These are phyloP conservation scores for Geranium incanum DNA, from an alignment of 441 rosid genomes.

Conservation along the genomic window DNA sequence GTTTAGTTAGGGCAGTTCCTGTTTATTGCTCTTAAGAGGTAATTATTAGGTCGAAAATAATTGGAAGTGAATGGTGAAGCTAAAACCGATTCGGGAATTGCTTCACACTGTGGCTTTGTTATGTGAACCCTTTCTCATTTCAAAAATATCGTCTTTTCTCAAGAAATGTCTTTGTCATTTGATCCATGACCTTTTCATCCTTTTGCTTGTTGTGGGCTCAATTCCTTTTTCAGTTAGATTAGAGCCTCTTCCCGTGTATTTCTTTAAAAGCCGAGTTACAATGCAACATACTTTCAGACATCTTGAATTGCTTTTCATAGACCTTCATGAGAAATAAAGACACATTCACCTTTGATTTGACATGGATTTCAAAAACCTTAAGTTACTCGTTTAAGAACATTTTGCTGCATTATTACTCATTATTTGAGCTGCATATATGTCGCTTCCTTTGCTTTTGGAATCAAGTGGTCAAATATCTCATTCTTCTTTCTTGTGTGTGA, in stretches of 20 bases:
- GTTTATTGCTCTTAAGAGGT: neutral
- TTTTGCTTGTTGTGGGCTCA: neutral
- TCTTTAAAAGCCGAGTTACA: neutral
- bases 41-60: neutral
- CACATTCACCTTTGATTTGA: neutral
- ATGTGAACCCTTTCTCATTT: no score
- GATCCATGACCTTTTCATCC: neutral
- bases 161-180: no score
- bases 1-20: neutral
- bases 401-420: neutral
- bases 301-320: neutral
- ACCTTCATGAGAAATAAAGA: neutral
- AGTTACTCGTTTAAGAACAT: neutral
- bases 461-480: neutral
- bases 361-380: neutral
- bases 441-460: neutral
- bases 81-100: no score
- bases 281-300: neutral
- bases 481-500: neutral
- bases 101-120: no score
- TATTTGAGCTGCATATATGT: neutral
- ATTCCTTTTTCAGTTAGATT: neutral
- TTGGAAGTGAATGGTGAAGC: neutral
- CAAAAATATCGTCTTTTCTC: no score
- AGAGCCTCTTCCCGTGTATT: neutral